Base-by-base conservation (phyloP, 2,329 filamentous ascomycete species). In the Byssochlamys sp. region DNA sequence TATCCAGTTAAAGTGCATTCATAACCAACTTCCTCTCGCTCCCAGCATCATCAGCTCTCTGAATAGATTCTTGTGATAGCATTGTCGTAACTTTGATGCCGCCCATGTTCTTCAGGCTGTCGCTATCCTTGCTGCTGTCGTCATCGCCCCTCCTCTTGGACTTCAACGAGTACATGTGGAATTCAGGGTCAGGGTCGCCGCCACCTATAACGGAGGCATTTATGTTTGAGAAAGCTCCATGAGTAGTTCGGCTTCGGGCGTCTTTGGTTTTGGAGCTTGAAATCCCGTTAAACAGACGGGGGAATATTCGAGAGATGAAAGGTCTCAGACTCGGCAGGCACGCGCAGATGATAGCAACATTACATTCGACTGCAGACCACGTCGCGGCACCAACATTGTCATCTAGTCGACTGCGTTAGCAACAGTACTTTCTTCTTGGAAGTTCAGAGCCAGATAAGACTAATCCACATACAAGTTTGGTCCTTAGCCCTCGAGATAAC, bases 331-430 rank as follows among this genome's bases (percentile, higher is more conserved):
- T 64, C 4, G 68, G 67, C 19, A 70, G 64, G 7, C 65, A 69
- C 24, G 66, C 66, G 52, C 65, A 67, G 7, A 71, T 62, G 51
- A 71, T 70, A 14, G 62, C 67, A 24, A 69, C 59, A 52, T 69
- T 69, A 54, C 65, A 59, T 57, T 71, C 69, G 53, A 69, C 65
- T 7, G 67, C 60, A 9, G 67, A 68, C 69, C 68, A 71, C 50
- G 72, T 71, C 64, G 74, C 72, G 29, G 73, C 67, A 25, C 62
- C 60, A 14, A 66, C 24, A 29, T 39, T 52, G 14, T 52, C 55
- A 10, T 52, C 48, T 55, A n/a, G n/a, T 12, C 4, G 7, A 26
- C 19, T 28, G 14, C 6, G 31, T 26, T 27, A 35, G 31, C 11
- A 45, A 33, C 35, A 25, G 45, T 48, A 10, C 53, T 29, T 26